Evolutionary conservation across 768 basidiomycete species (phyloP), one percentile per base, ranked within the genome.

Genomic region (Leucocoprinus leucothites): DNA sequence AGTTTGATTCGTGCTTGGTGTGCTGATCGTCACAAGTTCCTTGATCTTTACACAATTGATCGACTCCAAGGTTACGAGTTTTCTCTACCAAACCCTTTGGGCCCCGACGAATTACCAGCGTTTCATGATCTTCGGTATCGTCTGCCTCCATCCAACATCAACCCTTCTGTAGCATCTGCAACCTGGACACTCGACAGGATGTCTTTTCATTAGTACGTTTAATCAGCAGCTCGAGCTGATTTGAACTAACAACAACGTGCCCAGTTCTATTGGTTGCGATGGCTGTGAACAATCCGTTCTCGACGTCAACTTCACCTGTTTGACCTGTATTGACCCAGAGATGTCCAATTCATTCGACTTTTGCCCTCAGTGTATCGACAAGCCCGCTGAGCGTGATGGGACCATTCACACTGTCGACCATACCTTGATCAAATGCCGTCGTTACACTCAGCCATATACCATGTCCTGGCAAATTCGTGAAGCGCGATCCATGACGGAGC

Each of bases 151-250:
- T 66, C 68, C 11, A 67, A 69, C 47, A 68, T 71, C 34, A 61
- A 69, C 11, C 71, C 71, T 46, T 71, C 71, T 53, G 67, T 70
- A 44, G 68, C 68, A 1, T 52, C 71, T 14, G 65, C 67, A 21
- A 62, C 64, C 19, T 71, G 70, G 45, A 67, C 71, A 55, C 69
- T 71, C n/a, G 69, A 68, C 34, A 68, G 71, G 49, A 59, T 71
- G 6, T 68, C 69, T 16, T 71, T 67, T 64, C 70, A 71, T 57
- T 69, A 69, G 71, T 71, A 60, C 35, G 72, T 63, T 42, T 13
- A 5, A 8, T 26, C 16, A 9, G 5, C 13, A 22, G n/a, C 18
- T n/a, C 41, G n/a, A n/a, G n/a, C 21, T 40, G 14, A 4, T 1
- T n/a, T 18, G 4, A 18, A 18, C 14, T 1, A 40, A 50, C 2